Conservation (phyloP, 352 stramenopile species). For the Globisporangium cederbergense region DNA sequence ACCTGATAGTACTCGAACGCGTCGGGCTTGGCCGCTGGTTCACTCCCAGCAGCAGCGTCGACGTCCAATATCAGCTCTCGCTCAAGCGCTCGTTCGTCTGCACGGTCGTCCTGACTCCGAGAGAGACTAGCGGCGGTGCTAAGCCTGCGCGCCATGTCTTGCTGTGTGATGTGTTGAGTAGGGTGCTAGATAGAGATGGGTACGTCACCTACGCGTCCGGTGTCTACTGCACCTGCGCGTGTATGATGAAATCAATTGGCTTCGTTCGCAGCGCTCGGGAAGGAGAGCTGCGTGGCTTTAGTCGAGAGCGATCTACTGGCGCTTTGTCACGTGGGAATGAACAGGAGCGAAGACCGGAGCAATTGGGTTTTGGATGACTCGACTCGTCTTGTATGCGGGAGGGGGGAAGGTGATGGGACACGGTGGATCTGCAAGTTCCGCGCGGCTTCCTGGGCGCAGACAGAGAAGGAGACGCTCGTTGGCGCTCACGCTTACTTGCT, state of each 20-base stretch:
- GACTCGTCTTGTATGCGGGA: not conserved
- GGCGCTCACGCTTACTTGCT: too few relatives aligned
- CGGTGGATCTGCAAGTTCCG: not conserved
- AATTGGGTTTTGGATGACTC: not conserved
- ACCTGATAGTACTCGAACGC: slow-evolving; percentile 16
- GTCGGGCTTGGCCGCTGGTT: not conserved
- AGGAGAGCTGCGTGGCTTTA: not conserved
- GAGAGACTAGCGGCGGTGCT: not conserved
- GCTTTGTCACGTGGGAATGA: not conserved
- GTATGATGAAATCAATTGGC: too few relatives aligned
- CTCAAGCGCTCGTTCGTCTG: not conserved
- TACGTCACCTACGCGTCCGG: not conserved
- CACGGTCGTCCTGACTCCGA: not conserved
- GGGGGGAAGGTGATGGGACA: not conserved
- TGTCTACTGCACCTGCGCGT: too few relatives aligned
- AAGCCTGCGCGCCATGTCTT: slow-evolving; percentile 2
- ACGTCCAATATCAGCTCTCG: slow-evolving; percentile 5
- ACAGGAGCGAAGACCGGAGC: not conserved
- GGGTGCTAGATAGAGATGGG: not conserved
- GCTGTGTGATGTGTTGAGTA: not conserved
- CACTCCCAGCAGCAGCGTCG: not conserved
- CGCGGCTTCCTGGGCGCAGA: not conserved
- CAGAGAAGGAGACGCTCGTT: not conserved
- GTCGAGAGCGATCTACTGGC: not conserved
- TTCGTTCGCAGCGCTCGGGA: too few relatives aligned